These are phyloP conservation scores for Tarenaya hassleriana DNA, from an alignment of 345 rosid genomes.

Conservation along the genomic window DNA sequence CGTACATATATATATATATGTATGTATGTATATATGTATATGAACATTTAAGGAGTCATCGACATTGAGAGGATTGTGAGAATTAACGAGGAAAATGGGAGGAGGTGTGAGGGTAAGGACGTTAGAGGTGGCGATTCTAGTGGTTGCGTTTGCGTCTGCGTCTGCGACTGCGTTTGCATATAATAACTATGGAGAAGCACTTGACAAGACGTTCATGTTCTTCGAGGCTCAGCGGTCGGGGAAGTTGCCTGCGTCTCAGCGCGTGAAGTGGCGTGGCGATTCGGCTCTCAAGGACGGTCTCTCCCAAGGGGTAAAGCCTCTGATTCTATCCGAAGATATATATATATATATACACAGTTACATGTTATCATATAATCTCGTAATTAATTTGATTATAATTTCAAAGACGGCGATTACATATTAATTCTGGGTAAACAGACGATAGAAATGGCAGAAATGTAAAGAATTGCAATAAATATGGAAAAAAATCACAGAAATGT, in stretches of 20 bases:
- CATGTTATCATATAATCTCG: background rate
- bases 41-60: background rate
- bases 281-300: constrained; percentile 59
- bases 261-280: constrained; percentile 58
- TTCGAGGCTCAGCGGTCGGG: constrained; percentile 70
- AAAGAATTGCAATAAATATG: no score
- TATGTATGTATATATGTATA: background rate
- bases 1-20: constrained; percentile 14
- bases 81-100: constrained; percentile 15
- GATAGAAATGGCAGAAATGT: no score
- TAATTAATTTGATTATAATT: no score
- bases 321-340: no score
- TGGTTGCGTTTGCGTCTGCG: background rate
- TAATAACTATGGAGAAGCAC: constrained; percentile 47
- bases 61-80: constrained; percentile 16
- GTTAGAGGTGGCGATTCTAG: constrained; percentile 18
- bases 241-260: constrained; percentile 36
- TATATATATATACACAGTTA: constrained; percentile 5
- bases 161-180: constrained; percentile 26
- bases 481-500: no score
- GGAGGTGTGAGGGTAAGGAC: constrained; percentile 23
- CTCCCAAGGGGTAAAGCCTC: constrained; percentile 44
- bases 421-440: no score
- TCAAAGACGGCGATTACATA: no score
- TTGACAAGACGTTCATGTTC: constrained; percentile 58